Evolutionary conservation across 768 basidiomycete species (phyloP).

Genomic region (Amanita exitialis): DNA sequence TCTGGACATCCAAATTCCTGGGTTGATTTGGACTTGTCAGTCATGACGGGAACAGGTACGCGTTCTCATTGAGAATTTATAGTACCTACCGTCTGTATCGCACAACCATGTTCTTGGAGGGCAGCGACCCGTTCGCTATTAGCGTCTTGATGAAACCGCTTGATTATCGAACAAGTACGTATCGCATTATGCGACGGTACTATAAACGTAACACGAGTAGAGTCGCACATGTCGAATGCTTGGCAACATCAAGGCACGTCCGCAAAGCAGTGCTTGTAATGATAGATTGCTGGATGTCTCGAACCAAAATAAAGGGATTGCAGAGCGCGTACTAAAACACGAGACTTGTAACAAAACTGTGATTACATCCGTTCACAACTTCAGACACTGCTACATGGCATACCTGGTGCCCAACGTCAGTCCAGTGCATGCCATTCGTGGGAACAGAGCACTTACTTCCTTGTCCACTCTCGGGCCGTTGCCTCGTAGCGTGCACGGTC

Average conservation of each 20-base stretch:
- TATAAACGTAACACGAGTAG: too few species aligned
- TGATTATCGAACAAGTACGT: not conserved
- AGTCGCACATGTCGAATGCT: too few species aligned
- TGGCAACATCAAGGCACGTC: not conserved
- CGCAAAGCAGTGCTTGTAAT: not conserved
- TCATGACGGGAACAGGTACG: too few species aligned
- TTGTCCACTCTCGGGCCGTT: slow-evolving; percentile 98
- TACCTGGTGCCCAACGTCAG: slow-evolving; percentile 19
- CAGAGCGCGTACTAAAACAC: slow-evolving; percentile 7
- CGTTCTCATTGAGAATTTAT: too few species aligned
- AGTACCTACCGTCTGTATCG: too few species aligned
- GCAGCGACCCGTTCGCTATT: too few species aligned
- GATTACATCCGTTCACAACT: slow-evolving; percentile 18
- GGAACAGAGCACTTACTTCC: slow-evolving; percentile 62
- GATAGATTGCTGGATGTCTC: slow-evolving; percentile 4
- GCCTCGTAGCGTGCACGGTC: slow-evolving; percentile 96
- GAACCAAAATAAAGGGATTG: not conserved
- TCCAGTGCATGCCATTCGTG: too few species aligned
- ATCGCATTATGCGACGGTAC: not conserved
- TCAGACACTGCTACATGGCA: slow-evolving; percentile 36
- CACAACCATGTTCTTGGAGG: too few species aligned
- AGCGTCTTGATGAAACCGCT: too few species aligned
- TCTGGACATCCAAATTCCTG: too few species aligned
- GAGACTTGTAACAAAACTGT: slow-evolving; percentile 14
- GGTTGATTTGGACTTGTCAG: too few species aligned